phyloP scores from a whole-genome alignment of 768 basidiomycete species.

The Termitomyces sp. region DNA sequence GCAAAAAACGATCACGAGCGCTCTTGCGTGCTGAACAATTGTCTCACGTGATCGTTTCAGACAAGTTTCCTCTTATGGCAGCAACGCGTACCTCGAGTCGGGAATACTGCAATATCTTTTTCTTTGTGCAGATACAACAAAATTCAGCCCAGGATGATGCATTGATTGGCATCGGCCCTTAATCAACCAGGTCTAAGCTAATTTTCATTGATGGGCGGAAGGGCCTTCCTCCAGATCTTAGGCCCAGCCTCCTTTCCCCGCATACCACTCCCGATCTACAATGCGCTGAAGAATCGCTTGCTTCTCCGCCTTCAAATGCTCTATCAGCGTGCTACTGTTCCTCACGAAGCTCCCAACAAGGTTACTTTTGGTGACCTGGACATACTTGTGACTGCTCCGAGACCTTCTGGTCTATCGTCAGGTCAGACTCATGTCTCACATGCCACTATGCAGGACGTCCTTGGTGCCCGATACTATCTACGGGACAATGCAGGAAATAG shows the following conservation, averaged over 20 bases:
- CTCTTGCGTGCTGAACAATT: too few species aligned
- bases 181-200: neutral
- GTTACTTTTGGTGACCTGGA: slow-evolving; percentile 65
- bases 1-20: too few species aligned
- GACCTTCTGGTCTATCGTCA: slow-evolving; percentile 9
- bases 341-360: slow-evolving; percentile 63
- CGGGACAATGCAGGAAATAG: neutral
- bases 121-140: too few species aligned
- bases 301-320: neutral
- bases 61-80: too few species aligned
- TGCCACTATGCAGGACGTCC: neutral
- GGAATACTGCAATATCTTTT: neutral
- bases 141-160: neutral
- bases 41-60: too few species aligned
- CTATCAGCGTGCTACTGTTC: slow-evolving; percentile 38
- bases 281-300: neutral
- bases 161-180: neutral
- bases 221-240: neutral
- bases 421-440: neutral
- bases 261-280: neutral
- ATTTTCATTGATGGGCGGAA: neutral
- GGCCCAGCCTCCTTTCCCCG: neutral
- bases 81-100: too few species aligned
- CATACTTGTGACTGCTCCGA: slow-evolving; percentile 51
- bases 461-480: neutral